Evolutionary conservation across 495 filamentous ascomycete species (phyloP), one percentile per base, ranked within the genome.

Genomic region (Delitschia confertaspora): DNA sequence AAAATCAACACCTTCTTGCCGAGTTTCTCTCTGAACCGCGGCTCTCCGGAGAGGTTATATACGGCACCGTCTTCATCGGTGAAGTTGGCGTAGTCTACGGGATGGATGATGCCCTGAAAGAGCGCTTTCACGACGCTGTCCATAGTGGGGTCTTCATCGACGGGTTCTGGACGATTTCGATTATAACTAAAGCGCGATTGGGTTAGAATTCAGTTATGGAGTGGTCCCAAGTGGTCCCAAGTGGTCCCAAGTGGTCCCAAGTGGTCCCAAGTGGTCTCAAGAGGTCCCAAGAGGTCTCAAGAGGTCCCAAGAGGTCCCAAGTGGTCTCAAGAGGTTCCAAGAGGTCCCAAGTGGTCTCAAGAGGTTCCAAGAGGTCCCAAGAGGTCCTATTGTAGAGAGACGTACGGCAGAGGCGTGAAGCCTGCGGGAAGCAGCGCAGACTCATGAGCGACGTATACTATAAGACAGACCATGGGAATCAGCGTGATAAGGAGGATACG

Each of bases 1-100:
- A 57, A 13, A 14, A 57, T 49, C 10, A 52, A 42, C 17, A 57
- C 53, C 18, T 30, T 40, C 53, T 57, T 57, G 6, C 53, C 53
- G 13, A 57, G 49, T 19, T 47, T 46, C 38, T 57, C 31, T 18
- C 25, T 51, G 49, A 57, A 57, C 21, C 49, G 29, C 22, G 49
- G 49, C 20, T 39, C 35, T 13, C 39, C 44, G 13, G 38, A 37
- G 13, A 53, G 49, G 6, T 33, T 26, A 27, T 53, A 43, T 16
- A 47, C 23, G 17, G 37, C 45, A 14, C 53, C 49, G 17, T 57
- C 53, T 19, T 52, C 49, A 33, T 52, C 48, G 29, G 49, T 57
- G 41, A 57, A 57, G 30, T 49, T 53, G 4, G 38, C 4, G 11
- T 48, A 48, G 34, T 38, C 41, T 24, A 57, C 37, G 17, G 53